These are phyloP conservation scores for Ceratocystis eucalypticola DNA, from an alignment of 2,329 filamentous ascomycete species.

Conservation along the genomic window DNA sequence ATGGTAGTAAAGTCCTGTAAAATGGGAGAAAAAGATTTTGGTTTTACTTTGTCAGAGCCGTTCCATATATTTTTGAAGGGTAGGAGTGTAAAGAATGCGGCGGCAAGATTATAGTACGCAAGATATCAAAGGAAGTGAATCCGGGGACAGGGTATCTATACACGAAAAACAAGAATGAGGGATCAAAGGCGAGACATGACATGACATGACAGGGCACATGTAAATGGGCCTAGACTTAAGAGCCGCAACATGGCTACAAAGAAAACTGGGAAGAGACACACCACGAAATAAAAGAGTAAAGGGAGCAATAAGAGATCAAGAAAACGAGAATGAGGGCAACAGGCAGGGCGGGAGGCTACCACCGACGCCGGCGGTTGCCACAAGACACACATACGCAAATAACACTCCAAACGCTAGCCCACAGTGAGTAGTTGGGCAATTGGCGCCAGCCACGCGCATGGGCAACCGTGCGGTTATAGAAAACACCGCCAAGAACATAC, in stretches of 20 bases:
- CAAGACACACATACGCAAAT: slow-evolving; percentile 18
- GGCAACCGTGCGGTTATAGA: slow-evolving; percentile 89
- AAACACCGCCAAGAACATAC: slow-evolving; percentile 82
- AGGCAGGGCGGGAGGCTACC: slow-evolving; percentile 9
- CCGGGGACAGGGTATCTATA: background rate
- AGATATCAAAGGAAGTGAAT: too few species aligned
- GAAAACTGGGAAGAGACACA: background rate
- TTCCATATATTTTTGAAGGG: background rate
- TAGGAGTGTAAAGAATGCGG: background rate
- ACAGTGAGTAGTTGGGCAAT: slow-evolving; percentile 84
- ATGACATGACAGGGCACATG: background rate
- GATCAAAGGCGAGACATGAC: background rate
- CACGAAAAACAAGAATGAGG: background rate
- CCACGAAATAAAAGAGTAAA: slow-evolving; percentile 3
- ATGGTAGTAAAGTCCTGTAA: slow-evolving; percentile 52
- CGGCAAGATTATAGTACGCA: background rate
- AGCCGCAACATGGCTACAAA: slow-evolving; percentile 9
- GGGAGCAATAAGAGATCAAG: slow-evolving; percentile 6
- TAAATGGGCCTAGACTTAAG: background rate
- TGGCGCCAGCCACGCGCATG: slow-evolving; percentile 93
- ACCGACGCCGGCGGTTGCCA: slow-evolving; percentile 17
- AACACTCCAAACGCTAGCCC: slow-evolving; percentile 59
- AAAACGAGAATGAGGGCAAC: background rate
- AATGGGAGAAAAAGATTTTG: background rate
- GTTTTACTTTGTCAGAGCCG: background rate